Evolutionary conservation across 2,329 filamentous ascomycete genomes (phyloP), one percentile per base, ranked within the genome.

Genomic region (Aspergillus amoenus): DNA sequence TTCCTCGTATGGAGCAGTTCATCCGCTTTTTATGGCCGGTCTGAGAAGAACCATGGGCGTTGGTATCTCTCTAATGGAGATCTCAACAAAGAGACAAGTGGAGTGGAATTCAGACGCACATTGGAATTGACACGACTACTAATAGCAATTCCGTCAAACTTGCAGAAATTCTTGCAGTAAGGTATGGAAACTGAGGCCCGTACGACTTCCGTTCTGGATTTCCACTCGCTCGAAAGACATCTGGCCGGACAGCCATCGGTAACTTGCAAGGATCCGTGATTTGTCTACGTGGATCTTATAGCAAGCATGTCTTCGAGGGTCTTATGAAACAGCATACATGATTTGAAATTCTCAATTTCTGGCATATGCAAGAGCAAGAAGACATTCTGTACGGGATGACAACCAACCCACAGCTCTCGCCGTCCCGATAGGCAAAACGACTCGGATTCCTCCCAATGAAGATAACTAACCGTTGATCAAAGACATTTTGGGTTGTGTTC

Each of bases 151-250:
- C 22, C 42, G 42, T 47, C 34, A 41, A 52, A 21, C 41, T 41
- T 49, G 53, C 53, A 44, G 45, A 41, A 45, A 32, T 12, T n/a
- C 27, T 45, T 51, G 40, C 47, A 51, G 21, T 44, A 22, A 49
- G 27, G 40, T 44, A 58, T 58, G 50, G 40, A 34, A 41, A 45
- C 24, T 49, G 55, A 54, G 32, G 15, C 34, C 50, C 39, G 40
- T 49, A 44, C 44, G 44, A 52, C 50, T 45, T 51, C 44, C 13
- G 44, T 44, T 45, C 44, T 44, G 30, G 32, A 54, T 15, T 39
- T 58, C 32, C 45, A 50, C 53, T 55, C 53, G 45, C 43, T 57
- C 32, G 42, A 32, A 53, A 53, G 34, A 43, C 44, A 49, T 34
- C 39, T 27, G 37, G 44, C 49, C 44, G 49, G 42, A 42, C 45